Conservation (phyloP, 352 stramenopile genomes). For the Pythium guiyangense region DNA sequence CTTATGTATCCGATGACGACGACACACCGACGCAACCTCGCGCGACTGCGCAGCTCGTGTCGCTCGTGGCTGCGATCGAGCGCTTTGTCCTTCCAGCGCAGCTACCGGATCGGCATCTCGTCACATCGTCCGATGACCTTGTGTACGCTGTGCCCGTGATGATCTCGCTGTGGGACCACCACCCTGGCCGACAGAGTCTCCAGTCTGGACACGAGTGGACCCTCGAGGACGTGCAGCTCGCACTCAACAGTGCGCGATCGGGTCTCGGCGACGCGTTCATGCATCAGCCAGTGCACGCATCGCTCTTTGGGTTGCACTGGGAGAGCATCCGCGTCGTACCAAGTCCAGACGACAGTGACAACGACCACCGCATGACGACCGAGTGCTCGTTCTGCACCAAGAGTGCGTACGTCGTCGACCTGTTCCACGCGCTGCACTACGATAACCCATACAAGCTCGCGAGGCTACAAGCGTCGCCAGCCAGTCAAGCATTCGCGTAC, state of each 20-base stretch:
- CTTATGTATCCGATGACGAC: not conserved
- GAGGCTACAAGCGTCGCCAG: not conserved
- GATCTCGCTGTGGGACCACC: constrained; percentile 4
- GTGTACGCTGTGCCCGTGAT: not conserved
- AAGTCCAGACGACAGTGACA: not conserved
- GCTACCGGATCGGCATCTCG: not conserved
- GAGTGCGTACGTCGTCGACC: not conserved
- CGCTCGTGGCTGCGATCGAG: not conserved
- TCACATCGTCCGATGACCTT: not conserved
- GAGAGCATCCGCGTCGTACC: not conserved
- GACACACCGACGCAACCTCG: not conserved
- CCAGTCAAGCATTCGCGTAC: not conserved
- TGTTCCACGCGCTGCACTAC: not conserved
- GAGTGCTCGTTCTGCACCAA: not conserved
- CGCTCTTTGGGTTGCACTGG: not conserved
- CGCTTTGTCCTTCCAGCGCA: not conserved
- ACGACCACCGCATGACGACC: not conserved
- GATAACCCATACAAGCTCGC: too few species aligned
- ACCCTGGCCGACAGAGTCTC: not conserved
- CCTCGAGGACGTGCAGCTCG: not conserved
- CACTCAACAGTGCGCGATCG: not conserved
- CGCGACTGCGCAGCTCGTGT: not conserved
- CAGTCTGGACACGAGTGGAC: not conserved
- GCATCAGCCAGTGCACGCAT: not conserved
- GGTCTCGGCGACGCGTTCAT: not conserved